Conservation (phyloP, 768 basidiomycete genomes). For the Amanita polypyramis region DNA sequence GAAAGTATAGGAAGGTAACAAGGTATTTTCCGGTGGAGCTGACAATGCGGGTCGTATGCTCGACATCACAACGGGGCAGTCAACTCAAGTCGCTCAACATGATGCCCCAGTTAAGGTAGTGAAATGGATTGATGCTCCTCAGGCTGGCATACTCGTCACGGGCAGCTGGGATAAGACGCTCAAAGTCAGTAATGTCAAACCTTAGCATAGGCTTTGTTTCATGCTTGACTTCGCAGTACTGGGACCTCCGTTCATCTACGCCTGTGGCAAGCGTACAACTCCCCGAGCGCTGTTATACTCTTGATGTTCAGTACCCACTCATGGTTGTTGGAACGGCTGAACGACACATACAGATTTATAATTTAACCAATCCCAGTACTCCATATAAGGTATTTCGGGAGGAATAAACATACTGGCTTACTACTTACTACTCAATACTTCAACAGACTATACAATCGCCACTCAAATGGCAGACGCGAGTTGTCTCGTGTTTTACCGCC, state of each 20-base stretch:
- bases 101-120: constrained; percentile 83
- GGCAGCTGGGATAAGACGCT: constrained; percentile 98
- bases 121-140: constrained; percentile 69
- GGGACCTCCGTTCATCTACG: constrained; percentile 74
- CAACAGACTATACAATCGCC: constrained; percentile 71
- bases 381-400: constrained; percentile 52
- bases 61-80: constrained; percentile 76
- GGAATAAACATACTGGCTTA: too few relatives aligned
- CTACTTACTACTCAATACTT: constrained; percentile 8
- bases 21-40: constrained; percentile 85
- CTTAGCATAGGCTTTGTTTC: neutral
- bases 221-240: constrained; percentile 49
- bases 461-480: constrained; percentile 88
- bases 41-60: constrained; percentile 95
- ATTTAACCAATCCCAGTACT: constrained; percentile 71
- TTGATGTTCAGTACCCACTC: constrained; percentile 73
- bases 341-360: constrained; percentile 82
- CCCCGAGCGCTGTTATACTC: constrained; percentile 85
- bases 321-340: constrained; percentile 94
- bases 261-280: constrained; percentile 73
- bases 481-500: constrained; percentile 73
- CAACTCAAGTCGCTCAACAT: constrained; percentile 80
- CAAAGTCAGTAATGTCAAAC: constrained; percentile 46
- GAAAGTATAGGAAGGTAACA: constrained; percentile 65
- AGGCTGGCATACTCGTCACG: constrained; percentile 72